phyloP scores from a whole-genome alignment of 768 basidiomycete genomes.

The Kwoniella sp. region DNA sequence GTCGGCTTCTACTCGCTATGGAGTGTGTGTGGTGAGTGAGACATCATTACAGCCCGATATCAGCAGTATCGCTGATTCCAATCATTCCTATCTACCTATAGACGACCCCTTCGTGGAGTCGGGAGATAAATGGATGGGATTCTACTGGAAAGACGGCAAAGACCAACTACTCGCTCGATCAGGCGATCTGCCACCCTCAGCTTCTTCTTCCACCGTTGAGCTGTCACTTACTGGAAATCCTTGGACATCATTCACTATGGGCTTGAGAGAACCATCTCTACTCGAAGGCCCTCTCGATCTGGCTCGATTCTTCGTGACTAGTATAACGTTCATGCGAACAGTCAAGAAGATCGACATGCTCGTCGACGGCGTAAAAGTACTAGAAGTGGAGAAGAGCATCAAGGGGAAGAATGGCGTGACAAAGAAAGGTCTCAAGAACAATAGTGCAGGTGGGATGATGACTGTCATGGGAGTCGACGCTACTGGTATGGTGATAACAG shows the following conservation, averaged over 20 bases:
- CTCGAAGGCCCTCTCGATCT: constrained; percentile 80
- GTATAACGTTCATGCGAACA: constrained; percentile 87
- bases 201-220: constrained; percentile 53
- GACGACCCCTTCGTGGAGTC: constrained; percentile 58
- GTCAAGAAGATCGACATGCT: constrained; percentile 76
- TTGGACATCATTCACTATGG: constrained; percentile 92
- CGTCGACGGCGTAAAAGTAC: constrained; percentile 68
- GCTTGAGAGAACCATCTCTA: constrained; percentile 74
- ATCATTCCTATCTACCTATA: background rate
- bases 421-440: constrained; percentile 60
- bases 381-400: constrained; percentile 51
- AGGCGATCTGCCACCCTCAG: constrained; percentile 61
- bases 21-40: constrained; percentile 41
- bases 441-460: constrained; percentile 69
- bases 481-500: constrained; percentile 70
- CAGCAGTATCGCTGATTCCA: background rate
- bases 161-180: constrained; percentile 85
- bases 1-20: constrained; percentile 53
- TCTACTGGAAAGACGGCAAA: constrained; percentile 92
- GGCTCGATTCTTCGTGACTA: constrained; percentile 82
- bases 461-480: constrained; percentile 66
- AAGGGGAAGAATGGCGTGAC: constrained; percentile 39
- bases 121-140: constrained; percentile 85
- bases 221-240: constrained; percentile 54
- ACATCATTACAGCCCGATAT: background rate